A percentile compares a stretch with the other conserved stretches of the same genome.
Conservation (phyloP, 2,329 filamentous ascomycete species). For the Chrysosphaeria jannelii region DNA sequence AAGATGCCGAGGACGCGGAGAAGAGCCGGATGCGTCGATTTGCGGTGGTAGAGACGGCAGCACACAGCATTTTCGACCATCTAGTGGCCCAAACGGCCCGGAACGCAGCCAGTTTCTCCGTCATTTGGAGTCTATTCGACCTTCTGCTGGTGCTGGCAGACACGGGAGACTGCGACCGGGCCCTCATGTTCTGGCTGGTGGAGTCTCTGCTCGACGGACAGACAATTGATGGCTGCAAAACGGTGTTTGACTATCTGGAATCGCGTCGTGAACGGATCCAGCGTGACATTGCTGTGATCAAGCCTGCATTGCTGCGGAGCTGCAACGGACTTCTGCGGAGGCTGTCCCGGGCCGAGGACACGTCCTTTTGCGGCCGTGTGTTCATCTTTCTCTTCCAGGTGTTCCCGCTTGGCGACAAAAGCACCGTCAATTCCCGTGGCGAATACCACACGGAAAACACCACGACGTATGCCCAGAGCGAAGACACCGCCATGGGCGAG, state of each 20-base stretch:
- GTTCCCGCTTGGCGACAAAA: constrained; percentile 86
- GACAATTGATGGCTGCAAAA: constrained; percentile 70
- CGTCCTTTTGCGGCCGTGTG: constrained; percentile 85
- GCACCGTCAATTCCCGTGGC: constrained; percentile 82
- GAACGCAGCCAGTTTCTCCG: constrained; percentile 46
- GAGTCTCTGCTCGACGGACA: constrained; percentile 92
- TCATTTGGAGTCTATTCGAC: constrained; percentile 84
- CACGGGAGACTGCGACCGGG: constrained; percentile 45
- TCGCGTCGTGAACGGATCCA: constrained; percentile 74
- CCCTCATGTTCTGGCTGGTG: constrained; percentile 63
- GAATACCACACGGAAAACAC: constrained; percentile 92
- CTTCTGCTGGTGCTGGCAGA: constrained; percentile 73
- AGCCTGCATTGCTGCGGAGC: constrained; percentile 64
- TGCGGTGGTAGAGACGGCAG: constrained; percentile 56
- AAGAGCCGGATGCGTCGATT: constrained; percentile 29
- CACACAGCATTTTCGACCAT: constrained; percentile 49
- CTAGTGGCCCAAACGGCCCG: constrained; percentile 52
- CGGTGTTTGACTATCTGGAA: constrained; percentile 83
- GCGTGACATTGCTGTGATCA: constrained; percentile 53
- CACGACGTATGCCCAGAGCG: constrained; percentile 44
- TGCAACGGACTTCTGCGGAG: constrained; percentile 89
- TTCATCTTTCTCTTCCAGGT: constrained; percentile 98
- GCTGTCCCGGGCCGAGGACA: constrained; percentile 84
- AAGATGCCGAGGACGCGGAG: constrained; percentile 10
- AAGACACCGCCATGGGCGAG: constrained; percentile 6